Conservation (phyloP, 2,329 filamentous ascomycete genomes). For the Metarhizium humberi region DNA sequence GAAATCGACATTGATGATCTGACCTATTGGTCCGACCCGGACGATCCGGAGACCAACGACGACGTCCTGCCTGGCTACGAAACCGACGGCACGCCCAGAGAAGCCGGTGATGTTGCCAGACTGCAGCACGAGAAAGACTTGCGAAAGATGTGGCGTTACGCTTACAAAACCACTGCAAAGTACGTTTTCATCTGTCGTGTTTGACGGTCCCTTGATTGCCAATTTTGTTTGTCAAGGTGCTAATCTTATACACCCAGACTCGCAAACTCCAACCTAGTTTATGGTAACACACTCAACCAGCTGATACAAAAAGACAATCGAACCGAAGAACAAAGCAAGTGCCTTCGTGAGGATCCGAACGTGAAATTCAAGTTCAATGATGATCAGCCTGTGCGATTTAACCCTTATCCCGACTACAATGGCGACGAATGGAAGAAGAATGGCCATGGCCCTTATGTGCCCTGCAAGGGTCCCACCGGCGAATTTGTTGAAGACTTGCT, state of each 20-base stretch:
- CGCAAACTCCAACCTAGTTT: slow-evolving; percentile 42
- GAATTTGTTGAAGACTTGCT: slow-evolving; percentile 50
- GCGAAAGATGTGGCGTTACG: slow-evolving; percentile 29
- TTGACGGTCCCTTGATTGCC: slow-evolving; percentile 7
- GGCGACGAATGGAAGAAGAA: slow-evolving; percentile 46
- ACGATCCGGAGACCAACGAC: slow-evolving; percentile 24
- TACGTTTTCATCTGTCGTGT: slow-evolving; percentile 12
- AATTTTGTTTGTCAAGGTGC: not conserved
- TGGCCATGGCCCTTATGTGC: slow-evolving; percentile 48
- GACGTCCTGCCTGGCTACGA: slow-evolving; percentile 27
- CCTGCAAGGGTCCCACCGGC: slow-evolving; percentile 58
- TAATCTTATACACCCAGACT: slow-evolving; percentile 18
- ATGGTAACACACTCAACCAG: slow-evolving; percentile 43
- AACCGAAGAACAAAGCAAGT: slow-evolving; percentile 18
- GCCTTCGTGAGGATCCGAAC: slow-evolving; percentile 24
- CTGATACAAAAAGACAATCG: slow-evolving; percentile 32
- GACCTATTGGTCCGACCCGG: slow-evolving; percentile 25
- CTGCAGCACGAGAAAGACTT: slow-evolving; percentile 34
- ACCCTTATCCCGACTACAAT: slow-evolving; percentile 66
- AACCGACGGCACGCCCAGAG: slow-evolving; percentile 24
- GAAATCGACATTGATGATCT: slow-evolving; percentile 27
- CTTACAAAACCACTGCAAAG: slow-evolving; percentile 30
- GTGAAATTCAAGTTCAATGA: slow-evolving; percentile 29
- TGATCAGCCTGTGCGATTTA: slow-evolving; percentile 47
- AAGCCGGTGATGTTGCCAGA: slow-evolving; percentile 21